phyloP scores from a whole-genome alignment of 805 yeast species.

The Cyberlindnera mycetangii region DNA sequence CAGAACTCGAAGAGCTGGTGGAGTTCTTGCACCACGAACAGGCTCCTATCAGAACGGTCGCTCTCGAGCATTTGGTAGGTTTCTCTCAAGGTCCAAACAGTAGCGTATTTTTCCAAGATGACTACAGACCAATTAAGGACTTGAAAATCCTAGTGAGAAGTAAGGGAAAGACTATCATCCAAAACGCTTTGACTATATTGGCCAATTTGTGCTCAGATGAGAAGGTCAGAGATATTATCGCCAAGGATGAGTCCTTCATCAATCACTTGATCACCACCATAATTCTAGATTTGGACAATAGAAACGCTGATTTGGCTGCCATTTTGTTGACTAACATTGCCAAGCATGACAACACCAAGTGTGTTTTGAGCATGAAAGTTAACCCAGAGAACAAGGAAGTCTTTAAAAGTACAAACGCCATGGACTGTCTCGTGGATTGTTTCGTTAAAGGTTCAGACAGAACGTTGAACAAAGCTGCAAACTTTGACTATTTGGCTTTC shows the following conservation, averaged over 20 bases:
- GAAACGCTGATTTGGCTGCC: slow-evolving; percentile 76
- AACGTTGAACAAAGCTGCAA: slow-evolving; percentile 65
- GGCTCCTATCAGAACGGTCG: slow-evolving; percentile 76
- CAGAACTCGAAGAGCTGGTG: slow-evolving; percentile 55
- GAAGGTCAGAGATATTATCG: slow-evolving; percentile 60
- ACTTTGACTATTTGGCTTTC: slow-evolving; percentile 78
- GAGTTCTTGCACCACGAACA: slow-evolving; percentile 79
- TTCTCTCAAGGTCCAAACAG: slow-evolving; percentile 71
- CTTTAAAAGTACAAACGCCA: slow-evolving; percentile 56
- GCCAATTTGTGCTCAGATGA: slow-evolving; percentile 78
- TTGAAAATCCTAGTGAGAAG: slow-evolving; percentile 58
- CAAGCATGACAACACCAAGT: slow-evolving; percentile 62
- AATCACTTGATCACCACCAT: slow-evolving; percentile 45
- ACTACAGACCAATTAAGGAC: slow-evolving; percentile 69
- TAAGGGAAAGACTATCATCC: slow-evolving; percentile 51
- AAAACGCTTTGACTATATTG: slow-evolving; percentile 72
- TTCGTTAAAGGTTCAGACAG: slow-evolving; percentile 83
- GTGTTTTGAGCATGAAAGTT: slow-evolving; percentile 41
- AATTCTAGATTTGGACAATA: slow-evolving; percentile 53
- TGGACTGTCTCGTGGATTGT: slow-evolving; percentile 84
- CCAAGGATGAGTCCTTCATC: slow-evolving; percentile 57
- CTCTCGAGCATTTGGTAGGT: slow-evolving; percentile 80
- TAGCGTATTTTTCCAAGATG: slow-evolving; percentile 63
- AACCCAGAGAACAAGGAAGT: slow-evolving; percentile 39
- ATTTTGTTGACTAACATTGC: slow-evolving; percentile 85